These are phyloP conservation scores for Aspergillus ostianus DNA, from an alignment of 495 filamentous ascomycete species.

Conservation along the genomic window DNA sequence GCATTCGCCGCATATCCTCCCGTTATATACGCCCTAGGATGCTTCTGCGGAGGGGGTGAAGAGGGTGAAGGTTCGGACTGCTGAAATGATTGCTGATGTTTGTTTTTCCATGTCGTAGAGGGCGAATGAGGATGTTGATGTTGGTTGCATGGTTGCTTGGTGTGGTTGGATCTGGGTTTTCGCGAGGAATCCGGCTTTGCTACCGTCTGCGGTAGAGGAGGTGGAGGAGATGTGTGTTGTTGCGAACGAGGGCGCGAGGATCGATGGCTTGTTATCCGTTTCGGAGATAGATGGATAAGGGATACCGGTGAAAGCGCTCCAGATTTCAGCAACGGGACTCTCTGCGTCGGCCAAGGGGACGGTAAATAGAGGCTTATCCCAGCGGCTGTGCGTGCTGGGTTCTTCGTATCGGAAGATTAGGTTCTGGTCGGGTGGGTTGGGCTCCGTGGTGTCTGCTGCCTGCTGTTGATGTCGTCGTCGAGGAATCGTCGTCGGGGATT, in stretches of 20 bases:
- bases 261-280: not conserved
- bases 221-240: constrained; percentile 20
- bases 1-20: constrained; percentile 30
- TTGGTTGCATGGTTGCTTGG: constrained; percentile 72
- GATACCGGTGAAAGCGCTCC: constrained; percentile 66
- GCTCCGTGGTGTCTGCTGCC: constrained; percentile 42
- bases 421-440: constrained; percentile 73
- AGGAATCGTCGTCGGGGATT: constrained; percentile 3
- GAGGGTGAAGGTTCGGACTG: constrained; percentile 63
- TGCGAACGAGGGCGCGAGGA: constrained; percentile 19
- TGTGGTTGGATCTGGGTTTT: constrained; percentile 64
- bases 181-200: constrained; percentile 25
- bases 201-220: constrained; percentile 28
- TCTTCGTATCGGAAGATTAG: constrained; percentile 95
- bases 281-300: constrained; percentile 28
- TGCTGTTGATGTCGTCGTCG: not conserved
- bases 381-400: constrained; percentile 89
- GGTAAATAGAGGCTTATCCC: constrained; percentile 94
- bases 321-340: constrained; percentile 69
- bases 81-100: constrained; percentile 77
- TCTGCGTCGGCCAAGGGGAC: constrained; percentile 73
- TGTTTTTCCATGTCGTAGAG: constrained; percentile 81
- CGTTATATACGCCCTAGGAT: constrained; percentile 14
- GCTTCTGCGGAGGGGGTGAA: constrained; percentile 38
- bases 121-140: constrained; percentile 67